phyloP scores from a whole-genome alignment of 331 rosid species.

The Pyracantha coccinea region DNA sequence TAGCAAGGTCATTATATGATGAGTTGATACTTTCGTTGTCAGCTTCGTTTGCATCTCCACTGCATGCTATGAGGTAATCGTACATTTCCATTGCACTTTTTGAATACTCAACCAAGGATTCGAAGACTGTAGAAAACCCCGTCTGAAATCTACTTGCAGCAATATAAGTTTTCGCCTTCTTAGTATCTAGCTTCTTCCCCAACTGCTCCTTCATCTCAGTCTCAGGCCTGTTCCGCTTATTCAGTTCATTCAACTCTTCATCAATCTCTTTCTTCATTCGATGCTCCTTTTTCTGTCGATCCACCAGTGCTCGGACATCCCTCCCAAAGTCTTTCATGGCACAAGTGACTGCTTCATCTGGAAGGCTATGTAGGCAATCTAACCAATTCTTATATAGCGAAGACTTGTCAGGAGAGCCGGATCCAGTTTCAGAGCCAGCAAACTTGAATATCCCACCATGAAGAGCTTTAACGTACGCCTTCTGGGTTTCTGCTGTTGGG shows the following conservation, averaged over 20 bases:
- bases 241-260: not conserved
- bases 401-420: constrained; percentile 3
- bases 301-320: constrained; percentile 12
- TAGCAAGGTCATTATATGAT: not conserved
- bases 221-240: too few relatives aligned
- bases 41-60: constrained; percentile 2
- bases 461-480: constrained; percentile 23
- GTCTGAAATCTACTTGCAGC: constrained; percentile 21
- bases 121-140: constrained; percentile 19
- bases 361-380: constrained; percentile 15
- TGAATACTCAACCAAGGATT: constrained; percentile 19
- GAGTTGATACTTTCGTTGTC: not conserved
- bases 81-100: constrained; percentile 10
- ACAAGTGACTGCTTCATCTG: constrained; percentile 9
- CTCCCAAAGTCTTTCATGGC: constrained; percentile 23
- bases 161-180: constrained; percentile 17
- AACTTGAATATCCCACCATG: constrained; percentile 23
- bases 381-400: constrained; percentile 1
- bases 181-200: constrained; percentile 15
- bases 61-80: constrained; percentile 12
- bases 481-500: not conserved
- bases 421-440: constrained; percentile 10
- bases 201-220: constrained; percentile 21
- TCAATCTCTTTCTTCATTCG: constrained; percentile 21
- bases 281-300: constrained; percentile 22